Evolutionary conservation across 2,329 filamentous ascomycete species (phyloP).

Genomic region (Penicillium sp.): DNA sequence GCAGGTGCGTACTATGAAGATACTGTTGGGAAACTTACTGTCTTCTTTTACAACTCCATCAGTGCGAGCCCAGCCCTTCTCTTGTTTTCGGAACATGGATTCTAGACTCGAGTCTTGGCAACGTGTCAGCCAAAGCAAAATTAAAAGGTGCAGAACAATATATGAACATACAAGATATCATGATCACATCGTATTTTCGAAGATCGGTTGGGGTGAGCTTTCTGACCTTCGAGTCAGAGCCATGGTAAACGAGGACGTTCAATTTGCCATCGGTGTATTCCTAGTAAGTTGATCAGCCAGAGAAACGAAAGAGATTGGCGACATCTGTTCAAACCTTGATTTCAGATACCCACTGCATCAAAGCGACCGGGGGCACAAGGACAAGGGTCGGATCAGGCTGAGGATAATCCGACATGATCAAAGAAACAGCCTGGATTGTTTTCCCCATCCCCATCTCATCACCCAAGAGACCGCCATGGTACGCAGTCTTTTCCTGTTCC

Average conservation of each 20-base stretch:
- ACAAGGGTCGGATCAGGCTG: conserved; percentile 80
- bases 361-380: conserved; percentile 84
- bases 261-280: conserved; percentile 80
- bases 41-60: conserved; percentile 77
- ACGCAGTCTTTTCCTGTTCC: conserved; percentile 79
- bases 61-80: conserved; percentile 82
- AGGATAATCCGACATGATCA: conserved; percentile 97
- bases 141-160: not conserved
- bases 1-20: not conserved
- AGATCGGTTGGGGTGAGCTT: conserved; percentile 71
- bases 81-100: conserved; percentile 87
- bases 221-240: conserved; percentile 81
- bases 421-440: conserved; percentile 94
- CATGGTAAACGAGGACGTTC: conserved; percentile 88
- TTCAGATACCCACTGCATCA: conserved; percentile 92
- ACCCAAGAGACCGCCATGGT: conserved; percentile 85
- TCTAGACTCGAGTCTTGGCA: conserved; percentile 64
- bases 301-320: not conserved
- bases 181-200: conserved; percentile 84
- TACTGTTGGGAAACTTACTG: conserved; percentile 38
- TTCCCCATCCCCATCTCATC: conserved; percentile 99
- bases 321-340: conserved; percentile 58
- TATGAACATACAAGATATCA: conserved; percentile 81
- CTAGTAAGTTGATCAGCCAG: conserved; percentile 18
- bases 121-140: conserved; percentile 5